A percentile compares a stretch with the other conserved stretches of the same genome.
phyloP scores from a whole-genome alignment of 768 basidiomycete species.

The Russula sp. region DNA sequence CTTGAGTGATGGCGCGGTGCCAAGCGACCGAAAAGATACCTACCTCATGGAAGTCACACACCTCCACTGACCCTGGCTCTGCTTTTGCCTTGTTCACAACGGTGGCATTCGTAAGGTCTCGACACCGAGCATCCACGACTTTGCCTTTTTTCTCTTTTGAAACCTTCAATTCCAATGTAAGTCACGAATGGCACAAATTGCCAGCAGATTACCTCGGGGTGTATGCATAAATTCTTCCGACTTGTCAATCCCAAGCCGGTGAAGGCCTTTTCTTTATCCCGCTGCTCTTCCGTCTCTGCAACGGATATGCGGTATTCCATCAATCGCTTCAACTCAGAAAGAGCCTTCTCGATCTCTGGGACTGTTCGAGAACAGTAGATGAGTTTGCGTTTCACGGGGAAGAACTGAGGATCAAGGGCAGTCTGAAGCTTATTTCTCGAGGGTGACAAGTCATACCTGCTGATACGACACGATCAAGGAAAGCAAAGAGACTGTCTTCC shows the following conservation, averaged over 20 bases:
- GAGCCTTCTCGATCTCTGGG: constrained; percentile 97
- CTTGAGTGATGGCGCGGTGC: not conserved
- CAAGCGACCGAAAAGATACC: constrained; percentile 19
- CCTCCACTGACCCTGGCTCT: constrained; percentile 82
- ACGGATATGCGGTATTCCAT: constrained; percentile 78
- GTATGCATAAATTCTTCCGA: constrained; percentile 92
- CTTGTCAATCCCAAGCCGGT: constrained; percentile 90
- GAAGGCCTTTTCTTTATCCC: constrained; percentile 72
- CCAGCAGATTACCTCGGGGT: constrained; percentile 62
- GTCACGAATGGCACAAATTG: not conserved
- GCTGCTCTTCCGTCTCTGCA: constrained; percentile 68
- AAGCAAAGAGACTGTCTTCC: constrained; percentile 94
- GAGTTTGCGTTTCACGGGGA: constrained; percentile 86
- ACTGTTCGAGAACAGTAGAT: constrained; percentile 99
- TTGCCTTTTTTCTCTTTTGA: constrained; percentile 98
- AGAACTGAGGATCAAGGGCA: constrained; percentile 50
- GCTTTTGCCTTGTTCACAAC: constrained; percentile 76
- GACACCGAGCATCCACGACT: constrained; percentile 92
- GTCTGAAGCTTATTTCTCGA: not conserved
- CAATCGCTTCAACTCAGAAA: constrained; percentile 88
- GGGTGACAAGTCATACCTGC: constrained; percentile 48
- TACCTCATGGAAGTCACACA: constrained; percentile 97
- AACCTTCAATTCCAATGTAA: constrained; percentile 50
- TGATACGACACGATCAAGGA: constrained; percentile 97
- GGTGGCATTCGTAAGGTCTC: constrained; percentile 85